Percentiles rank a stretch among this genome's conserved stretches.
These are phyloP conservation scores for Fusarium sublunatum DNA, from an alignment of 2,329 filamentous ascomycete genomes.

Conservation along the genomic window DNA sequence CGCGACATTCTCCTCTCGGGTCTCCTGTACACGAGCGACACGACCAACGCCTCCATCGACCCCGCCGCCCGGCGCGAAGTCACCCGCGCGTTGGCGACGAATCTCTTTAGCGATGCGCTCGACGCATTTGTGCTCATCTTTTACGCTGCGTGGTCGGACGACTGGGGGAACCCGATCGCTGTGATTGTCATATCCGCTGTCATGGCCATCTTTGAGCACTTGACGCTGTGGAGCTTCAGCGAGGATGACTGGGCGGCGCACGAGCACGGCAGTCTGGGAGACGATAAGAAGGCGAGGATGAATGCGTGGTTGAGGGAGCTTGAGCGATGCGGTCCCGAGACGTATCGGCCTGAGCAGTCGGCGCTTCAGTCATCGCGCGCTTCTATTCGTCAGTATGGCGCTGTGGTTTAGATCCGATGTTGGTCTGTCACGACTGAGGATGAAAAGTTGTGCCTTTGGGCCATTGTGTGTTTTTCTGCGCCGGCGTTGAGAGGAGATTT, in stretches of 20 bases:
- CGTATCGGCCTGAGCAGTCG: slow-evolving; percentile 32
- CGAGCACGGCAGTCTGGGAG: slow-evolving; percentile 37
- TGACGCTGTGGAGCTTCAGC: slow-evolving; percentile 50
- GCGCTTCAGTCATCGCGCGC: slow-evolving; percentile 32
- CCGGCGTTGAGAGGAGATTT: slow-evolving; percentile 20
- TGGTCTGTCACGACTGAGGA: background rate
- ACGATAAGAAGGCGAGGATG: slow-evolving; percentile 48
- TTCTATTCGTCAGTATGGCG: slow-evolving; percentile 30
- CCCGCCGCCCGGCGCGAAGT: slow-evolving; percentile 42
- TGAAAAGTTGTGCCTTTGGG: slow-evolving; percentile 9
- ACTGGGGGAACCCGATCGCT: slow-evolving; percentile 46
- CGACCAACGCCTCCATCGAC: slow-evolving; percentile 17
- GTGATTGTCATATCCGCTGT: slow-evolving; percentile 48
- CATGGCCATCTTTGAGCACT: slow-evolving; percentile 49
- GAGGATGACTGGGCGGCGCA: slow-evolving; percentile 43
- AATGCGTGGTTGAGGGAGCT: slow-evolving; percentile 50
- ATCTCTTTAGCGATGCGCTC: slow-evolving; percentile 50
- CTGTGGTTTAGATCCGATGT: slow-evolving; percentile 15
- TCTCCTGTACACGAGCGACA: slow-evolving; percentile 45
- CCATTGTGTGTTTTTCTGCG: slow-evolving; percentile 13
- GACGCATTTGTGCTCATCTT: slow-evolving; percentile 52
- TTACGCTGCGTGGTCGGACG: slow-evolving; percentile 48
- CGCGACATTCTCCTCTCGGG: slow-evolving; percentile 49
- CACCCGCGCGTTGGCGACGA: slow-evolving; percentile 47
- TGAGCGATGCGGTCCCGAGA: slow-evolving; percentile 24